A percentile compares a stretch with the other conserved stretches of the same genome.
These are phyloP conservation scores for Chytriomyces sp. DNA, from an alignment of 192 early-diverging fungal species.

Conservation along the genomic window DNA sequence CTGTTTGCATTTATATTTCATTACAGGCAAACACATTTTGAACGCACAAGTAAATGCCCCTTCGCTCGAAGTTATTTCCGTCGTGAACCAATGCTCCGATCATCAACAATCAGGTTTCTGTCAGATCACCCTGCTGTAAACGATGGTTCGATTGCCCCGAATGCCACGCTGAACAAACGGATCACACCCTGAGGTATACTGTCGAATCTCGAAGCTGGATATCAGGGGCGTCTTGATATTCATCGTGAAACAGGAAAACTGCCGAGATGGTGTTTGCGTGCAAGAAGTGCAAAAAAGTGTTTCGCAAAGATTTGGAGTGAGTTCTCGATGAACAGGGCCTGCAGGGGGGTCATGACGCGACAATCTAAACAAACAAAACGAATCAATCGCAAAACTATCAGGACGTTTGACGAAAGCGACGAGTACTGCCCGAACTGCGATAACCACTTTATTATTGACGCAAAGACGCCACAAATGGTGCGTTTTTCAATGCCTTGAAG, in stretches of 20 bases:
- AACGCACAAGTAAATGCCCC: conserved; percentile 84
- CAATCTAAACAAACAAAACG: no score
- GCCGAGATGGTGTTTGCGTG: conserved; percentile 93
- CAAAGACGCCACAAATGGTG: conserved; percentile 83
- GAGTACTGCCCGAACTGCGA: conserved; percentile 99
- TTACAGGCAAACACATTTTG: conserved; percentile 92
- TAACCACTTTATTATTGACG: conserved; percentile 95
- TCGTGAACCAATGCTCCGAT: conserved; percentile 9
- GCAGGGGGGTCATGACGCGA: no score
- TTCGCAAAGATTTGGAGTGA: conserved; percentile 83
- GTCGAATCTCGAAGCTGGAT: neutral
- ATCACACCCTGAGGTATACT: conserved; percentile 68
- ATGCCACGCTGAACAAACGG: conserved; percentile 82
- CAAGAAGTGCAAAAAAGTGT: conserved; percentile 99
- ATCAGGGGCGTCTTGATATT: conserved; percentile 8
- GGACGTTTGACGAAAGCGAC: conserved; percentile 90
- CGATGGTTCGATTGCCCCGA: conserved; percentile 97
- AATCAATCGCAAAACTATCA: conserved; percentile 27
- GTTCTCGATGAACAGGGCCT: conserved; percentile 1
- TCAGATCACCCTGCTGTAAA: conserved; percentile 92
- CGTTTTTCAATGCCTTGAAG: neutral
- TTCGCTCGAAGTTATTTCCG: neutral
- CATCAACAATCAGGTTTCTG: conserved; percentile 66
- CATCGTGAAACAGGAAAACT: conserved; percentile 59
- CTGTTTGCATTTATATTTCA: neutral